phyloP scores from a whole-genome alignment of 352 stramenopile genomes.

The Phytophthora cactorum region DNA sequence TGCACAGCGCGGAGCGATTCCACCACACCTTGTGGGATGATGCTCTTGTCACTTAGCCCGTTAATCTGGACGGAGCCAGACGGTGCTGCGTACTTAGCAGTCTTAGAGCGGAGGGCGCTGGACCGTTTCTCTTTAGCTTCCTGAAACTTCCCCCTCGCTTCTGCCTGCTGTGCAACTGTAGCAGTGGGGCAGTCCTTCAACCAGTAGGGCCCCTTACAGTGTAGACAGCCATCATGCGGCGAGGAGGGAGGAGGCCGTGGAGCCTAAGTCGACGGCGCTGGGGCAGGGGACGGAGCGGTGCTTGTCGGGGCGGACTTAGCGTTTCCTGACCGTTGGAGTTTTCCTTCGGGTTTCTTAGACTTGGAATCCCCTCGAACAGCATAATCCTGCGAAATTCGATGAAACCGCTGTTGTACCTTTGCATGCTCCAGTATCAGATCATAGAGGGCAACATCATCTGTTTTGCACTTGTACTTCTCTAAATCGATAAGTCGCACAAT shows the following conservation, averaged over 20 bases:
- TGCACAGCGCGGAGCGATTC: too few species aligned
- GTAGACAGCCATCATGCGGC: not conserved
- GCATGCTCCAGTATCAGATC: too few species aligned
- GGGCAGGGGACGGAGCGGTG: too few species aligned
- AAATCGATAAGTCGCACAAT: too few species aligned
- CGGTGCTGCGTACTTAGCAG: not conserved
- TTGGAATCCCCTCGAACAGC: not conserved
- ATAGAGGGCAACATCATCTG: too few species aligned
- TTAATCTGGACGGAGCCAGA: conserved; percentile 2
- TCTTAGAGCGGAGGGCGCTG: not conserved
- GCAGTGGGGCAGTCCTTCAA: conserved; percentile 4
- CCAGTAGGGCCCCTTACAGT: conserved; percentile 6
- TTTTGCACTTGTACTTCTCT: too few species aligned
- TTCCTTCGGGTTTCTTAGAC: not conserved
- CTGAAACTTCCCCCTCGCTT: not conserved
- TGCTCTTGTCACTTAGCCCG: conserved; percentile 4
- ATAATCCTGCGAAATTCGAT: too few species aligned
- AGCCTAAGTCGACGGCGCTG: not conserved
- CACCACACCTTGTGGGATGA: too few species aligned
- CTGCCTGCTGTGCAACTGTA: not conserved
- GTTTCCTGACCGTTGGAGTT: too few species aligned
- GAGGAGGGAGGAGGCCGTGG: not conserved
- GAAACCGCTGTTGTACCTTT: too few species aligned
- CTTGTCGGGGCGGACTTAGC: too few species aligned
- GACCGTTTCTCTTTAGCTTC: conserved; percentile 1